phyloP scores from a whole-genome alignment of 306 rosid species.

The Alnus rubra region DNA sequence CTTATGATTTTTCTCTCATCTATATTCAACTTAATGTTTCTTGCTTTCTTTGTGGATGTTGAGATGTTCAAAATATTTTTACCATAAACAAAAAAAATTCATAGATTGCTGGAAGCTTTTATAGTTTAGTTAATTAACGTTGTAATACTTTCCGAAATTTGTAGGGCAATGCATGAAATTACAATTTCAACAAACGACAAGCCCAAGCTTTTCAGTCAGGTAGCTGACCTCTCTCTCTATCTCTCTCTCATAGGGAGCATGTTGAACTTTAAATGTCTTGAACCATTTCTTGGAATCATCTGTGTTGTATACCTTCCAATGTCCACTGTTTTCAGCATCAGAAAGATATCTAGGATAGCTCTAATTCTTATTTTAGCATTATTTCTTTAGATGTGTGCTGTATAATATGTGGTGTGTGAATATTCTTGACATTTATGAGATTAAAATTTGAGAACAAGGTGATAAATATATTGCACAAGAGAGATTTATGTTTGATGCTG shows the following conservation, averaged over 20 bases:
- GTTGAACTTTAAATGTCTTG: background rate
- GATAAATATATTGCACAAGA: background rate
- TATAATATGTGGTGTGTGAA: background rate
- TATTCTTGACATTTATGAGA: background rate
- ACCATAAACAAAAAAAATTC: background rate
- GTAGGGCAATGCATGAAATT: slow-evolving; percentile 80
- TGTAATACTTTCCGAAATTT: slow-evolving; percentile 16
- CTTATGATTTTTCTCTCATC: background rate
- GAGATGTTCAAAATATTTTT: background rate
- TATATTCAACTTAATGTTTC: background rate
- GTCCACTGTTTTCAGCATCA: background rate
- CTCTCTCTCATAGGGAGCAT: background rate
- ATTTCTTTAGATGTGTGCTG: background rate
- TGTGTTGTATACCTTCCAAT: background rate
- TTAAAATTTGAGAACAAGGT: background rate
- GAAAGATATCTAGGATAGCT: background rate
- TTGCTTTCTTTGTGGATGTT: background rate
- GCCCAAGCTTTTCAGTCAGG: slow-evolving; percentile 84
- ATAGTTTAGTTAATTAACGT: slow-evolving; percentile 9
- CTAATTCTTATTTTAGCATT: background rate
- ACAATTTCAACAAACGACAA: slow-evolving; percentile 82
- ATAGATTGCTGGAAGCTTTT: slow-evolving; percentile 16
- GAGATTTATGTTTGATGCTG: background rate
- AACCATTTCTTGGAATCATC: background rate
- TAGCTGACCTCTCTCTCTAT: slow-evolving; percentile 22